Evolutionary conservation across 495 filamentous ascomycete species (phyloP).

Genomic region (Parachaetomium inaequale): DNA sequence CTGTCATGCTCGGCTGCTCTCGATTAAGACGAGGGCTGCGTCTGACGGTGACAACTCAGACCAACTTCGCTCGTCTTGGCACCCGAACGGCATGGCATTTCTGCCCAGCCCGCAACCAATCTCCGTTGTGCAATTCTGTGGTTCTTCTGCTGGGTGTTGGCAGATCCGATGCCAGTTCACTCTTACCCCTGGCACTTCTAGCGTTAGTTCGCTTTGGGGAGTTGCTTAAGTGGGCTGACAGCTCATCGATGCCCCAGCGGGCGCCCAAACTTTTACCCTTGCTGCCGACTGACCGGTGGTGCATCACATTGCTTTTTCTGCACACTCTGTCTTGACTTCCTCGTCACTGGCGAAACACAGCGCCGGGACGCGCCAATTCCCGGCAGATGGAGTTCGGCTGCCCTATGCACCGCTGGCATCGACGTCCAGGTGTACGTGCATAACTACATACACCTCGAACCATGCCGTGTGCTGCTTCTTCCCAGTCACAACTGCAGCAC

Average conservation of each 20-base stretch:
- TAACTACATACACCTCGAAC: constrained; percentile 17
- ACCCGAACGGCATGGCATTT: constrained; percentile 14
- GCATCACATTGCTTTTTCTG: constrained; percentile 4
- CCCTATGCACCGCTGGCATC: neutral
- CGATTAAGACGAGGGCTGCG: constrained; percentile 7
- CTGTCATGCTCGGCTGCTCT: no score
- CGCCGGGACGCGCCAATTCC: neutral
- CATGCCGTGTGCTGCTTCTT: constrained; percentile 22
- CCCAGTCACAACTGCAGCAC: constrained; percentile 13
- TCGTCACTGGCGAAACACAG: neutral
- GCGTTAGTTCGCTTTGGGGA: constrained; percentile 18
- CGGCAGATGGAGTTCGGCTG: neutral
- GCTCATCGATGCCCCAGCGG: constrained; percentile 15
- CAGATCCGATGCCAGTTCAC: constrained; percentile 12
- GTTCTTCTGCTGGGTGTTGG: neutral
- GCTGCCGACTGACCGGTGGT: neutral
- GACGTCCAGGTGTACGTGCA: neutral
- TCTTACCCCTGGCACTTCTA: neutral
- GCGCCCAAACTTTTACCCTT: neutral
- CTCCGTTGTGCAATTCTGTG: neutral
- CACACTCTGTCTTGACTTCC: neutral
- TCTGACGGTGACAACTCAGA: constrained; percentile 21
- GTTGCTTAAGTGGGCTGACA: constrained; percentile 19
- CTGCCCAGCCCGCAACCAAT: constrained; percentile 16
- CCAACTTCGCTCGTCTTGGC: constrained; percentile 5